Conservation (phyloP, 192 early-diverging fungal genomes). For the Dissophora ornata region DNA sequence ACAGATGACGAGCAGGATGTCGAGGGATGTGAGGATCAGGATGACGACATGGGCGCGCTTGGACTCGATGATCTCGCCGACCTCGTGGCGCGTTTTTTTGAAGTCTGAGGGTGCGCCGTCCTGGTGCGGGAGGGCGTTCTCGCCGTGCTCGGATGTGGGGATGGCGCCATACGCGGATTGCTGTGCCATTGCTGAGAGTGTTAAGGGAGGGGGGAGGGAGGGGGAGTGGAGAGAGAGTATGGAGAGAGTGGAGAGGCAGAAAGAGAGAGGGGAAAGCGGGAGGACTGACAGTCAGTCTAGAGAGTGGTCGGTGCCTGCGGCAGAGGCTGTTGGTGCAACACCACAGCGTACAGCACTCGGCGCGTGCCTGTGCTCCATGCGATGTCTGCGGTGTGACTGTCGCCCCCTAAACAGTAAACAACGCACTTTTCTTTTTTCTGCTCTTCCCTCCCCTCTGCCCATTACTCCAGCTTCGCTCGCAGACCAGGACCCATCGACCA, state of each 20-base stretch:
- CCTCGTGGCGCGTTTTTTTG: slow-evolving; percentile 9
- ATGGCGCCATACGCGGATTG: slow-evolving; percentile 40
- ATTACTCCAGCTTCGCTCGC: too few species aligned
- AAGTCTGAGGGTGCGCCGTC: background rate
- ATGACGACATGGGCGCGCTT: slow-evolving; percentile 45
- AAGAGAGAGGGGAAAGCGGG: too few species aligned
- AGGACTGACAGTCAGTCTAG: background rate
- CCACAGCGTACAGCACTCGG: too few species aligned
- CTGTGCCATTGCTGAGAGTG: too few species aligned
- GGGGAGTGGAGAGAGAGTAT: too few species aligned
- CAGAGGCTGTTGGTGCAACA: background rate
- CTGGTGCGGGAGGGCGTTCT: background rate
- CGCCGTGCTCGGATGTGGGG: slow-evolving; percentile 12
- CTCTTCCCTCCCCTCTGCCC: too few species aligned
- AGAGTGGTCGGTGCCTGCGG: background rate
- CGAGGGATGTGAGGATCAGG: slow-evolving; percentile 38
- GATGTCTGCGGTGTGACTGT: too few species aligned
- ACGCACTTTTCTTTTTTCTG: too few species aligned
- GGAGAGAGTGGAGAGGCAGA: background rate
- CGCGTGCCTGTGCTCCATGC: too few species aligned
- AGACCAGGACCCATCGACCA: too few species aligned
- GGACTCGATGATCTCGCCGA: slow-evolving; percentile 49
- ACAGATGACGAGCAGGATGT: slow-evolving; percentile 49
- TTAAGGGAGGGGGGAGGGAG: too few species aligned
- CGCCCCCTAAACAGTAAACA: too few species aligned